Evolutionary conservation across 495 filamentous ascomycete genomes (phyloP).

Genomic region (Copromyces sp.): DNA sequence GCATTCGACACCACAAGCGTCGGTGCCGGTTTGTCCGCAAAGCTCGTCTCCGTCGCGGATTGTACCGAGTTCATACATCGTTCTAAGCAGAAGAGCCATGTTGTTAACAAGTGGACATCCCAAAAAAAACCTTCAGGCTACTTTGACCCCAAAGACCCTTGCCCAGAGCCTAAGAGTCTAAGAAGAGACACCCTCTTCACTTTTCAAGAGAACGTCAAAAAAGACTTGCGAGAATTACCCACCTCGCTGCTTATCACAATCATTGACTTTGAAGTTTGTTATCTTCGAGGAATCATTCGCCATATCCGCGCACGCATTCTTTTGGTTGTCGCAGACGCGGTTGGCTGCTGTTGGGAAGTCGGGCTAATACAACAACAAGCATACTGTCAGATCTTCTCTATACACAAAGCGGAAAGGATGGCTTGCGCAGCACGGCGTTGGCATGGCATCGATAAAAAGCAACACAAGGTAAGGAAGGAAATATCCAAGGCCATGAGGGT

Average conservation of each 20-base stretch:
- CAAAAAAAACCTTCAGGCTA: no score
- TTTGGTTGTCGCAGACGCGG: constrained; percentile 31
- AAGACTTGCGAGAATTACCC: constrained; percentile 2
- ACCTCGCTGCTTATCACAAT: constrained; percentile 31
- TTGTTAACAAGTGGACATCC: no score
- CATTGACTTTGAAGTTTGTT: constrained; percentile 18
- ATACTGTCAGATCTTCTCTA: no score
- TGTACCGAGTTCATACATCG: constrained; percentile 18
- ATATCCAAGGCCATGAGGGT: no score
- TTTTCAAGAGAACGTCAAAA: not conserved
- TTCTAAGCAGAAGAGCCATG: constrained; percentile 11
- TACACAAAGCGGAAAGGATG: no score
- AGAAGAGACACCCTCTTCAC: not conserved
- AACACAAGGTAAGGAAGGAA: not conserved
- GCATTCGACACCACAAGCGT: not conserved
- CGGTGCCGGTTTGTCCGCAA: constrained; percentile 3
- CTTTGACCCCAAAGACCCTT: no score
- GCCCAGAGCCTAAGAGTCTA: not conserved
- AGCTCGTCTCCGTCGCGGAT: constrained; percentile 14
- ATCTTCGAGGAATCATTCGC: constrained; percentile 17
- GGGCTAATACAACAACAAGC: constrained; percentile 12
- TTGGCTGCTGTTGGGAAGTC: constrained; percentile 31
- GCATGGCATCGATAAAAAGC: not conserved
- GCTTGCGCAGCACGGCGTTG: no score
- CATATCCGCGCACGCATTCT: constrained; percentile 28